Evolutionary conservation across 768 basidiomycete genomes (phyloP), one percentile per base, ranked within the genome.

Genomic region (Tylopilus plumbeoviolaceoides): DNA sequence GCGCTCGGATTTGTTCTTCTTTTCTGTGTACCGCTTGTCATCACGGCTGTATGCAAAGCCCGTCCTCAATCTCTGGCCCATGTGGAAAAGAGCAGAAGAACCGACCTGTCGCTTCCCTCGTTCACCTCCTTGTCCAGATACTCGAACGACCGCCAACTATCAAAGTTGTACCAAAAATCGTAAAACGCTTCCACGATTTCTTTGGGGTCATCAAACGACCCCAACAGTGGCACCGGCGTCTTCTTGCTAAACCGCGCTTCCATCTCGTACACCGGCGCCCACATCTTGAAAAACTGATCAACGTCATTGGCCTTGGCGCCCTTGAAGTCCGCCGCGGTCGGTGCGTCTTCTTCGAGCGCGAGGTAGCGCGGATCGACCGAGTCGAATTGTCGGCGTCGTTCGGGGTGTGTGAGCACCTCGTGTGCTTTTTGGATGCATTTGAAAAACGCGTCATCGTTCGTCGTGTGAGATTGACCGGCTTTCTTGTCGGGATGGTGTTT

Each of bases 131-230:
- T 98, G 76, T 99, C 95, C 59, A 89, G 76, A 78, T 93, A 98
- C 73, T 99, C 95, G 68, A 98, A 99, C 70, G 87, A 91, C 63
- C 95, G 78, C 95, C 95, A 99, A 60, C 88, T 91, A 71, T 98
- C 95, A 72, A 99, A 95, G 79, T 95, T 95, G 79, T 99, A 98
- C 93, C 94, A 99, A 72, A 95, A 97, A 71, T 98, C 89, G 77
- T 99, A 99, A 78, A 99, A 98, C 7, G 73, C 78, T 69, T 95
- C 91, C 49, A 98, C 95, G 51, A 82, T 81, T 59, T 81, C 80
- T 72, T 97, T 95, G 52, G 84, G 68, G 20, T 86, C 82, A 42
- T 89, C 79, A 54, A 78, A 71, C 27, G 70, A 71, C 10, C 95
- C 95, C 25, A 99, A 80, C 53, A 77, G 70, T 7, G 92, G 95